Evolutionary conservation across 495 filamentous ascomycete genomes (phyloP).

Genomic region (Rhizodiscina lignyota): DNA sequence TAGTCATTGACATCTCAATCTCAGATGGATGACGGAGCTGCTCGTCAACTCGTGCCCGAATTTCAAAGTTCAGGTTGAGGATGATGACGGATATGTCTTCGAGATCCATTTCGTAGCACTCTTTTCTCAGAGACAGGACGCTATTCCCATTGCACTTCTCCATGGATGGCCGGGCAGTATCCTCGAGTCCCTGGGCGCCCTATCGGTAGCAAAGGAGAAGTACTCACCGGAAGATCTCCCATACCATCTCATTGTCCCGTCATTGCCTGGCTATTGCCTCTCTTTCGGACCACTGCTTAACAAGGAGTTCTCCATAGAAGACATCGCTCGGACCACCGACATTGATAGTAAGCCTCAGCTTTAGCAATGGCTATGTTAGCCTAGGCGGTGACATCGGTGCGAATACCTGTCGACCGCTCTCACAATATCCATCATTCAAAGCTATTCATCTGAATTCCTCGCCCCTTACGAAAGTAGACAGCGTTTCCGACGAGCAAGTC

Average conservation of each 20-base stretch:
- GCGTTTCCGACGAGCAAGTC: too few species aligned
- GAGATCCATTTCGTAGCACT: constrained; percentile 1
- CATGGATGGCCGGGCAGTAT: constrained; percentile 11
- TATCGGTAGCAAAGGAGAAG: constrained; percentile 28
- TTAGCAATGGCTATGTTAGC: too few species aligned
- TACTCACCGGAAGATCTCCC: constrained; percentile 39
- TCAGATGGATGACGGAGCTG: too few species aligned
- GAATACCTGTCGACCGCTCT: too few species aligned
- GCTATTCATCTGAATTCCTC: too few species aligned
- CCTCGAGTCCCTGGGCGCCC: constrained; percentile 34
- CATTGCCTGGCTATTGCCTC: constrained; percentile 44
- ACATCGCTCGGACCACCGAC: constrained; percentile 27
- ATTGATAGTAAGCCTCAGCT: too few species aligned
- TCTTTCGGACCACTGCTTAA: constrained; percentile 35
- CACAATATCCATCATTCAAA: too few species aligned
- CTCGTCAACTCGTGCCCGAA: too few species aligned
- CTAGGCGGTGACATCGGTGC: too few species aligned
- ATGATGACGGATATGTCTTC: neutral
- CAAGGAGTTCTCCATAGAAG: constrained; percentile 25
- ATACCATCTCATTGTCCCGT: constrained; percentile 51
- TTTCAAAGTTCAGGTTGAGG: too few species aligned
- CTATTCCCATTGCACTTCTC: neutral
- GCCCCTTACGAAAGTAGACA: too few species aligned
- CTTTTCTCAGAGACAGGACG: neutral
- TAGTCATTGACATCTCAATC: too few species aligned